Base-by-base conservation (phyloP, 768 basidiomycete species). In the Hemileccinum impolitum region DNA sequence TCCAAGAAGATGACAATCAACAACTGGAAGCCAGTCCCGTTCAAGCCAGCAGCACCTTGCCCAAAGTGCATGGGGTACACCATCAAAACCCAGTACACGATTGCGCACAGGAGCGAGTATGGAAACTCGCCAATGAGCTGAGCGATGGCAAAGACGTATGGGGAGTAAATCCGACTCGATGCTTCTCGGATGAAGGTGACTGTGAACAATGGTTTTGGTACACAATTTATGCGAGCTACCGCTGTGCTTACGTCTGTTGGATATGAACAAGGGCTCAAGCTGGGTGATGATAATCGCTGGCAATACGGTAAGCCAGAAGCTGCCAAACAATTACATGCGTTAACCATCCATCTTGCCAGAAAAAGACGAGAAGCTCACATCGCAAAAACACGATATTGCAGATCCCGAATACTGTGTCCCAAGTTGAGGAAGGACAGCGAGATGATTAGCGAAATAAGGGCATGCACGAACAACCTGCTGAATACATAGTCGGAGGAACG, bases 401-500 rank as follows among this genome's bases (percentile, higher is more conserved):
- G 66, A 38, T 85, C 86, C 47, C 84, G 73, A 50, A 77, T 44
- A 54, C 79, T 78, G 52, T 75, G 72, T 4, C 85, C 85, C 19
- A 93, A 70, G 58, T 85, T 80, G 47, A 95, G 70, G 78, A 91
- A 91, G 4, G 87, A 87, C 30, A 94, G 70, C 25, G 86, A 86
- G 51, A 90, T 74, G 63, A 81, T 81, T 12, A 89, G 69, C 13
- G 87, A 81, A 48, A 87, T 79, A 64, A 83, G 82, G 3, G 77
- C 73, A 54, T 87, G 85, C 14, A 87, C 79, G 65, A 90, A 90
- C 21, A 92, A 70, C 17, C 92, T 81, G 44, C 82, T 90, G 72
- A 85, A 93, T 43, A 90, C 81, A 63, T 94, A 94, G 55, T 91
- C 83, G 3, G 90, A 87, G 9, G 84, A 87, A 47, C 92, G 75